Evolutionary conservation across 2,329 filamentous ascomycete genomes (phyloP).

Genomic region (Fusarium subtropicale): DNA sequence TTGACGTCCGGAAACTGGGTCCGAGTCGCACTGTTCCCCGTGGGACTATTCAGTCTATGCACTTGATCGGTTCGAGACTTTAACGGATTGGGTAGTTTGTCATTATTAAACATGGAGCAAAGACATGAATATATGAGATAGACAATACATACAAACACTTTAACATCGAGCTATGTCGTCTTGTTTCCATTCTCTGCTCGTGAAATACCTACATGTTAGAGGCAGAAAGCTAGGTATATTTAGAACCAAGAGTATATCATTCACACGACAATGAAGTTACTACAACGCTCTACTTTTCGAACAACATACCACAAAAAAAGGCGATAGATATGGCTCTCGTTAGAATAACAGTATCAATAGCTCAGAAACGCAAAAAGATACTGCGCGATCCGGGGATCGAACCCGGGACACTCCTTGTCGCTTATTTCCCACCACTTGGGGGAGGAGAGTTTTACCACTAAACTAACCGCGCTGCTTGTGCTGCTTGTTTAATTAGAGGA

Average conservation of each 20-base stretch:
- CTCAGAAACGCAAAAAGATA: constrained; percentile 10
- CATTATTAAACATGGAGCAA: no score
- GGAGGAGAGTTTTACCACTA: constrained; percentile 56
- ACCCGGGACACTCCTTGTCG: constrained; percentile 50
- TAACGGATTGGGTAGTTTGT: not conserved
- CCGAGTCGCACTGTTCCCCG: constrained; percentile 11
- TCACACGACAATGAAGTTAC: not conserved
- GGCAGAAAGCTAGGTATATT: not conserved
- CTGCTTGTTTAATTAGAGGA: constrained; percentile 14
- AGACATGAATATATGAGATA: not conserved
- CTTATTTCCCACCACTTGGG: constrained; percentile 46
- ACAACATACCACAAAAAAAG: not conserved
- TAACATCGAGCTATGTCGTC: not conserved
- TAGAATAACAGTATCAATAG: not conserved
- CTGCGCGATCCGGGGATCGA: constrained; percentile 53
- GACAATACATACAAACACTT: not conserved
- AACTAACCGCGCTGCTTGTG: constrained; percentile 51
- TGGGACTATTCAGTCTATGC: not conserved
- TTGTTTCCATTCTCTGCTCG: not conserved
- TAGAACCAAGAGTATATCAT: not conserved
- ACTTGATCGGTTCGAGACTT: constrained; percentile 22
- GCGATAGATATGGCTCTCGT: not conserved
- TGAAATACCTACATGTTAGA: not conserved
- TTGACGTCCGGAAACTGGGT: constrained; percentile 21
- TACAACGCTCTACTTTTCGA: not conserved